A percentile compares a stretch with the other conserved stretches of the same genome.
Conservation (phyloP, 345 rosid species). For the Eucalyptus curtisii region DNA sequence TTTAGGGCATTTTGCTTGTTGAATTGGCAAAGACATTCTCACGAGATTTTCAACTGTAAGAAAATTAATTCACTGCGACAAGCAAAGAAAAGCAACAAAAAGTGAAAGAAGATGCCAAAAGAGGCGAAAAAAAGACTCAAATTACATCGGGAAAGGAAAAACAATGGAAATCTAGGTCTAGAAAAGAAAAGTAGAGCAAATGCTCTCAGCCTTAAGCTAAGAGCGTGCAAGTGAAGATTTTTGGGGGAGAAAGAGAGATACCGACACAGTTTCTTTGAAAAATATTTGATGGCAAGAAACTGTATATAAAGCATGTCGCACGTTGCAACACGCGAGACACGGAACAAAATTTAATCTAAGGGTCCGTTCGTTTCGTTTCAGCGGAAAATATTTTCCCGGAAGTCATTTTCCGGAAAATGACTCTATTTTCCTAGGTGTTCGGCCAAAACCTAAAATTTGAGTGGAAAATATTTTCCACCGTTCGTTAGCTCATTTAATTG, state of each 20-base stretch:
- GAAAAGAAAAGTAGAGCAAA: not conserved
- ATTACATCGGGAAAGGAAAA: no score
- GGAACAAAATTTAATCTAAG: not conserved
- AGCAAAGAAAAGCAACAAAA: not conserved
- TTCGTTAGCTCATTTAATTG: no score
- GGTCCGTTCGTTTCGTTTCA: no score
- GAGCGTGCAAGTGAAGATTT: no score
- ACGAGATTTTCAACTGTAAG: not conserved
- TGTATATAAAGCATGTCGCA: not conserved
- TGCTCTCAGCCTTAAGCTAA: no score
- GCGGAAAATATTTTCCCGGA: no score
- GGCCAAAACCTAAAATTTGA: no score
- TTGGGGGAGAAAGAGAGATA: not conserved
- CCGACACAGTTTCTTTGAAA: not conserved
- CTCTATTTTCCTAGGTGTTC: no score
- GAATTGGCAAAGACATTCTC: not conserved
- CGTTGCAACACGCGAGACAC: not conserved
- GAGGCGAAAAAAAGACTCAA: not conserved
- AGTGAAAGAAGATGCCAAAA: not conserved
- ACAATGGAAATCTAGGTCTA: not conserved
- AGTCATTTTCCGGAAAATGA: no score
- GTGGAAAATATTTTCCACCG: no score
- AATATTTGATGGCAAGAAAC: not conserved
- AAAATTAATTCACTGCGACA: not conserved
- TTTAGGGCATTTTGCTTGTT: not conserved